phyloP scores from a whole-genome alignment of 139 green algal genomes.

The Chara braunii region DNA sequence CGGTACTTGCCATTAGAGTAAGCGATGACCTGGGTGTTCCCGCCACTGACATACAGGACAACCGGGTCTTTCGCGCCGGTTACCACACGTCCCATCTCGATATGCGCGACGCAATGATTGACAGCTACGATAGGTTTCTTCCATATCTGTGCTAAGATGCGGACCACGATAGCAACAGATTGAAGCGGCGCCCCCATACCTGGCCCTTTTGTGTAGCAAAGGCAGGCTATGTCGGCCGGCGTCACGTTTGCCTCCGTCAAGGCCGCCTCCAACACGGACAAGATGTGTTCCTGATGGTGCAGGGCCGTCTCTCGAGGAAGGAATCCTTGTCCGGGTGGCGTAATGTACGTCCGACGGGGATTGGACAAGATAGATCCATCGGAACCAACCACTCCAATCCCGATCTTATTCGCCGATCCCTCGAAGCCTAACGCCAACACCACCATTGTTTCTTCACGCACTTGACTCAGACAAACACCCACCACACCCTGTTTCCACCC shows the following conservation, averaged over 20 bases:
- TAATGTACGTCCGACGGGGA: conserved; percentile 74
- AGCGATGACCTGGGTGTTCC: conserved; percentile 89
- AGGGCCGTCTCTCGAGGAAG: conserved; percentile 71
- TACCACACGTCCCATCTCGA: conserved; percentile 85
- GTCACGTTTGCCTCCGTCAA: conserved; percentile 44
- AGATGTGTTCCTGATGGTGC: conserved; percentile 63
- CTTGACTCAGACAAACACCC: neutral
- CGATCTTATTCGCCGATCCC: conserved; percentile 84
- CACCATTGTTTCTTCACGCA: neutral
- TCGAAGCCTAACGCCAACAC: conserved; percentile 69
- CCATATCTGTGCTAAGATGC: conserved; percentile 58
- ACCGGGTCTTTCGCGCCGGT: conserved; percentile 75
- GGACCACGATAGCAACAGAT: conserved; percentile 67
- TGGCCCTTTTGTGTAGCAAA: conserved; percentile 82
- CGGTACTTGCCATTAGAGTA: conserved; percentile 71
- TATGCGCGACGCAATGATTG: conserved; percentile 86
- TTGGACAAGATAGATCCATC: conserved; percentile 73
- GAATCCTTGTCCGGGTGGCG: conserved; percentile 74
- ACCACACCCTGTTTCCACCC: neutral
- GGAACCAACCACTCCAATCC: conserved; percentile 68
- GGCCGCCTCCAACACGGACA: conserved; percentile 6
- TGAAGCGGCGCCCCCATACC: conserved; percentile 71
- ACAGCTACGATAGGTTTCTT: conserved; percentile 62
- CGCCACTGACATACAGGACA: conserved; percentile 83
- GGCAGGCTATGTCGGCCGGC: conserved; percentile 50